Base-by-base conservation (phyloP, 2,329 filamentous ascomycete species). In the Teratosphaeria zuluensis region DNA sequence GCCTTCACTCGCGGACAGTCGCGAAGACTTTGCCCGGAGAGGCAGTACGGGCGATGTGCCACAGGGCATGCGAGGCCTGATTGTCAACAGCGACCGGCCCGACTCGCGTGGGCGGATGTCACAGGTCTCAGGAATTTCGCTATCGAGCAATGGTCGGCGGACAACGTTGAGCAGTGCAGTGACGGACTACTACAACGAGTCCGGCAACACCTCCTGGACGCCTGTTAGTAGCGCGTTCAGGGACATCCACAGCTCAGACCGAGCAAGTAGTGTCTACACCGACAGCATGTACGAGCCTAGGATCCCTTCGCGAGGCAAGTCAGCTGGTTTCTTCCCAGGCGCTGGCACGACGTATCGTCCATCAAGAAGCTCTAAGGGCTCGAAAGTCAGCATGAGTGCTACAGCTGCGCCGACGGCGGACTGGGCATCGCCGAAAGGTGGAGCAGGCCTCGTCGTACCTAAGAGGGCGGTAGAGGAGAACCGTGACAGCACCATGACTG, bases 1-100 rank as follows among this genome's bases (percentile, higher is more conserved):
- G 66, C 88, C 88, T 1, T 85, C 86, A 1, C 81, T 91, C 53
- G 81, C 84, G 9, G 80, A 85, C 60, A 84, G 83, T 54, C 73
- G 65, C 32, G 74, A 76, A 58, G 73, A 75, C 53, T 63, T 78
- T 19, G 66, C 67, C 1, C 62, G 61, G 31, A 61, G 64, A n/a
- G 70, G 69, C 48, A 66, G 62, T 51, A 64, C 60, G 16, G 61
- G 61, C 12, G 57, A 58, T 30, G 19, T 63, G 12, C 58, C 61
- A 21, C 56, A 65, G 61, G 70, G 66, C 21, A 69, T 71, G 53
- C 60, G 59, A 35, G 70, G 65, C 31, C 58, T 65, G 21, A 71
- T 72, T 21, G 68, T 69, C 33, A 65, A 69, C 53, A 19, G 19
- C 42, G 62, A 66, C 19, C 57, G 58, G 9, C 35, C 42, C 12